Percentiles rank a stretch among this genome's conserved stretches.
Evolutionary conservation across 108 stramenopile genomes (phyloP).

Genomic region (Stephanodiscus minutulus): DNA sequence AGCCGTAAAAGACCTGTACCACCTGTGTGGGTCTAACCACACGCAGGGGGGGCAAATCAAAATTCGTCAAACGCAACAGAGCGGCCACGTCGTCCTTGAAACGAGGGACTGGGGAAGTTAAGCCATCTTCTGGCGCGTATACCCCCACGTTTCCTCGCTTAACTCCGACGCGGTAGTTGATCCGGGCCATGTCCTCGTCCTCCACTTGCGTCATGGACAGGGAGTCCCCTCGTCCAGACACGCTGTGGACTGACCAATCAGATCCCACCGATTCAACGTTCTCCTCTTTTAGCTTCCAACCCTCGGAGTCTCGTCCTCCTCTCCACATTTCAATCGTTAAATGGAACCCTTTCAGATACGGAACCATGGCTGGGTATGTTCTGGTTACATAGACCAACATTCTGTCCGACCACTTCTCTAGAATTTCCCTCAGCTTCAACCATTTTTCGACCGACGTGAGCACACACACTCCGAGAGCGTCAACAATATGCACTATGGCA

Average conservation of each 20-base stretch:
- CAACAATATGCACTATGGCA: conserved; percentile 12
- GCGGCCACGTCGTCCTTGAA: conserved; percentile 35
- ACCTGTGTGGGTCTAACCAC: conserved; percentile 6
- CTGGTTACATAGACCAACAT: conserved; percentile 39
- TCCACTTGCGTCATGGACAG: too few species aligned
- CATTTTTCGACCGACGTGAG: conserved; percentile 38
- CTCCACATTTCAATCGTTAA: conserved; percentile 49
- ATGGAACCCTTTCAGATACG: conserved; percentile 59
- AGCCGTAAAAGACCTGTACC: conserved; percentile 29
- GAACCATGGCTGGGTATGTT: conserved; percentile 38
- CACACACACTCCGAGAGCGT: conserved; percentile 17
- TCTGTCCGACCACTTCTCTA: neutral
- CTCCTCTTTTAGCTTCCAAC: conserved; percentile 34
- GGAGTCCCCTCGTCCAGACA: neutral
- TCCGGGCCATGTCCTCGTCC: conserved; percentile 3
- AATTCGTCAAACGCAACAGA: neutral
- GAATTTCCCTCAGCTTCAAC: conserved; percentile 15
- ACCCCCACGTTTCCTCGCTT: neutral
- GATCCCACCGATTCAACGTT: conserved; percentile 21
- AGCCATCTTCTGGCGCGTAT: conserved; percentile 16
- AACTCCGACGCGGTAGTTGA: neutral
- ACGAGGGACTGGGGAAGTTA: conserved; percentile 29
- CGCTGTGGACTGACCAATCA: too few species aligned
- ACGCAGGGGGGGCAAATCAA: conserved; percentile 16
- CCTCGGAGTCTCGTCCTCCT: conserved; percentile 38